These are phyloP conservation scores for Bryum argenteum DNA, from an alignment of 225 moss, liverwort and hornwort genomes.

Conservation along the genomic window DNA sequence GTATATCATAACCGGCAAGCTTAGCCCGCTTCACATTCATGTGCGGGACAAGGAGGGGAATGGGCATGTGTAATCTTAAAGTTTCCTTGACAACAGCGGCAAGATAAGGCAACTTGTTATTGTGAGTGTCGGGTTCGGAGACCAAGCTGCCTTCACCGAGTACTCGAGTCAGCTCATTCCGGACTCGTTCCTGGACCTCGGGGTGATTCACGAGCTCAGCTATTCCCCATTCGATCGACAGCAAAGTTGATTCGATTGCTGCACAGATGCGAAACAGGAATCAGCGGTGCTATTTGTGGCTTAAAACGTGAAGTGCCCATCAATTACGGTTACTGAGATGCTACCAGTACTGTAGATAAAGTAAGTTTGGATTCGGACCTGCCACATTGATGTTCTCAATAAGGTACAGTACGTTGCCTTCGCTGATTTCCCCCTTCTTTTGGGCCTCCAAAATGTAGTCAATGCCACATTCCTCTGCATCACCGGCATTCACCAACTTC, in stretches of 20 bases:
- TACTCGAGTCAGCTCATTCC: constrained; percentile 34
- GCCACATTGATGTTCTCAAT: constrained; percentile 73
- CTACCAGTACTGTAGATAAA: not conserved
- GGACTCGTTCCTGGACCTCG: constrained; percentile 31
- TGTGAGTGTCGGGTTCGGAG: constrained; percentile 28
- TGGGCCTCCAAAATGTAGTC: constrained; percentile 61
- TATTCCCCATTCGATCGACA: constrained; percentile 48
- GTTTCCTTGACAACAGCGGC: constrained; percentile 51
- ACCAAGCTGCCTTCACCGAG: constrained; percentile 35
- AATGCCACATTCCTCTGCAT: constrained; percentile 43
- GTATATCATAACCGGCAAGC: constrained; percentile 60
- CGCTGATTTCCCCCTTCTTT: constrained; percentile 58
- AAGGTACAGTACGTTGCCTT: constrained; percentile 66
- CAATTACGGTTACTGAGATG: not conserved
- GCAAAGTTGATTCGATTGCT: constrained; percentile 54
- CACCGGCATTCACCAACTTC: constrained; percentile 29
- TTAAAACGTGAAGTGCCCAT: not conserved
- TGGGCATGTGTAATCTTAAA: constrained; percentile 66
- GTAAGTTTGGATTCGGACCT: constrained; percentile 34
- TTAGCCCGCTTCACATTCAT: constrained; percentile 60
- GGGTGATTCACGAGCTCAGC: constrained; percentile 43
- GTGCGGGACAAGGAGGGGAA: constrained; percentile 63
- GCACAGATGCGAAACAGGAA: constrained; percentile 26
- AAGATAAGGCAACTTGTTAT: constrained; percentile 39
- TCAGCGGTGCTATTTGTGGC: not conserved